Conservation (phyloP, 495 filamentous ascomycete genomes). For the Lepidopterella palustris region DNA sequence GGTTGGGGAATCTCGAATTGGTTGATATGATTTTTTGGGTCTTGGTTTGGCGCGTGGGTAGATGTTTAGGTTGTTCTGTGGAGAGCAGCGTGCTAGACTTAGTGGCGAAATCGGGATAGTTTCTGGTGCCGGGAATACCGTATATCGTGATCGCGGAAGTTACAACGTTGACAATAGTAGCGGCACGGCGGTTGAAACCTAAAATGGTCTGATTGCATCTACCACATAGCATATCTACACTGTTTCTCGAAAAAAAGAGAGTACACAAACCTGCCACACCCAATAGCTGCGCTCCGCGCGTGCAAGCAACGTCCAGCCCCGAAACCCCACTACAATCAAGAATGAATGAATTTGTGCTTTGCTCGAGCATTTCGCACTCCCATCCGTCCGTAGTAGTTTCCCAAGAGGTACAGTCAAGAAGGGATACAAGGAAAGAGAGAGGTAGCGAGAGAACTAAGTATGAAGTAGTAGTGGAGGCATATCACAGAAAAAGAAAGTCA, state of each 20-base stretch:
- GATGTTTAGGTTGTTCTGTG: too few species aligned
- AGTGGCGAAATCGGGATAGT: too few species aligned
- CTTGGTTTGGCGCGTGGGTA: too few species aligned
- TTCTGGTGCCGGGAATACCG: too few species aligned
- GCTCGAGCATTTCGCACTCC: neutral
- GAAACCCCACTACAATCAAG: neutral
- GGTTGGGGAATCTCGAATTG: too few species aligned
- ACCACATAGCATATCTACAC: slow-evolving; percentile 4
- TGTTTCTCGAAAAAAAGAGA: neutral
- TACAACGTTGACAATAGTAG: too few species aligned
- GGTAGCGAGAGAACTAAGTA: neutral
- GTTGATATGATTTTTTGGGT: too few species aligned
- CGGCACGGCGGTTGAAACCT: too few species aligned
- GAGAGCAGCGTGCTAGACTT: too few species aligned
- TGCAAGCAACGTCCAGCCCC: neutral
- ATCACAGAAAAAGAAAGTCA: neutral
- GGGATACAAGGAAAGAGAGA: neutral
- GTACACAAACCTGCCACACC: neutral
- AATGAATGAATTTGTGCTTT: neutral
- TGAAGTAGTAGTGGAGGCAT: neutral
- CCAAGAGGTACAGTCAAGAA: neutral
- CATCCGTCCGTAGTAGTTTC: neutral
- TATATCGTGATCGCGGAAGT: too few species aligned
- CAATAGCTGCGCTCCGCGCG: neutral
- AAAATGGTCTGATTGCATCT: neutral